A percentile compares a stretch with the other conserved stretches of the same genome.
Evolutionary conservation across 202 grass and related monocot species (phyloP).

Genomic region (Digitaria exilis): DNA sequence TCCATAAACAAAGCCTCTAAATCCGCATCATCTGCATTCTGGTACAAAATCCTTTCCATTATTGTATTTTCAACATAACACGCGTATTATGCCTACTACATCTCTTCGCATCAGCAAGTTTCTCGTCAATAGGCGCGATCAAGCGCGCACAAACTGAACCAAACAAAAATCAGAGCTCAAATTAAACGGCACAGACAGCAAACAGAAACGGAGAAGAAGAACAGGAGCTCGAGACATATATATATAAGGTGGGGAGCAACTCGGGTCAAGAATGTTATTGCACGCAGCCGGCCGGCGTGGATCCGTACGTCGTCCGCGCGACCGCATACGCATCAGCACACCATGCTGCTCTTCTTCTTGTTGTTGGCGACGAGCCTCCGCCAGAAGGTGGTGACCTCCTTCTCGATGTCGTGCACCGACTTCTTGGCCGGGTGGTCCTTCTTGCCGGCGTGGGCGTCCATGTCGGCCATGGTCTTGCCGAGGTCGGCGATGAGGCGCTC

Average conservation of each 20-base stretch:
- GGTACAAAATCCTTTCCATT: background rate
- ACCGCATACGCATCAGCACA: slow-evolving; percentile 46
- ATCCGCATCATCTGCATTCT: background rate
- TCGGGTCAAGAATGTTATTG: slow-evolving; percentile 14
- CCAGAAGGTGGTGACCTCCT: slow-evolving; percentile 66
- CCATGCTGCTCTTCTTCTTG: slow-evolving; percentile 69
- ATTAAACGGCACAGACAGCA: background rate
- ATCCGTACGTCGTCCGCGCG: background rate
- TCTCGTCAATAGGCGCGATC: background rate
- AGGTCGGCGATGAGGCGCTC: slow-evolving; percentile 69
- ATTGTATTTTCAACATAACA: background rate
- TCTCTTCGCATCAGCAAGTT: background rate
- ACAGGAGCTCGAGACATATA: background rate
- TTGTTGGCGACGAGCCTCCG: slow-evolving; percentile 64
- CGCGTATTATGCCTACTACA: background rate
- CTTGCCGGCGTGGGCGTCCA: slow-evolving; percentile 58
- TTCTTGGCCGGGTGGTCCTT: slow-evolving; percentile 24
- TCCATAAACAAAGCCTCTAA: background rate
- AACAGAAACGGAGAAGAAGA: background rate
- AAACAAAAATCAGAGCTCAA: background rate
- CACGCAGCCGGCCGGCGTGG: background rate
- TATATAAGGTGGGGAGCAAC: background rate
- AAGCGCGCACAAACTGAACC: background rate
- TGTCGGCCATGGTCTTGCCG: slow-evolving; percentile 57
- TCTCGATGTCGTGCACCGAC: slow-evolving; percentile 55